These are phyloP conservation scores for Pseudogymnoascus sp. DNA, from an alignment of 2,329 filamentous ascomycete genomes.

Conservation along the genomic window DNA sequence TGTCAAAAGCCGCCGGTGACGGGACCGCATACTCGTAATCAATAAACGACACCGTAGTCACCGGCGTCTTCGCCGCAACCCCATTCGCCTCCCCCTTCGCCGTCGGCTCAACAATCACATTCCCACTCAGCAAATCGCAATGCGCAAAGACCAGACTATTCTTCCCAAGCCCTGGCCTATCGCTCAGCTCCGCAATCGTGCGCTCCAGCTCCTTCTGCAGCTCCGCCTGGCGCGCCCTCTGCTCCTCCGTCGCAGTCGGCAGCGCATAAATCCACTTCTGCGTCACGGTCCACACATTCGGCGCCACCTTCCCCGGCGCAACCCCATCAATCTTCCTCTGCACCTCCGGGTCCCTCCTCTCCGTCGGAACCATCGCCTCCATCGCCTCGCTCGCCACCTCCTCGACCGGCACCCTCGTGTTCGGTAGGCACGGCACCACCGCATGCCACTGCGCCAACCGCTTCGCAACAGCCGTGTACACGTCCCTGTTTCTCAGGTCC, in stretches of 20 bases:
- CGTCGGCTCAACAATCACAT: slow-evolving; percentile 73
- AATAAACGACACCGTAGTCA: slow-evolving; percentile 69
- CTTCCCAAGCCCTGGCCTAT: slow-evolving; percentile 66
- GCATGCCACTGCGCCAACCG: slow-evolving; percentile 92
- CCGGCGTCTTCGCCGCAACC: slow-evolving; percentile 27
- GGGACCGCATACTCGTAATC: slow-evolving; percentile 98
- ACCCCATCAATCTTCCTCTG: slow-evolving; percentile 40
- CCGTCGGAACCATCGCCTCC: slow-evolving; percentile 21
- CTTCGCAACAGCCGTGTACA: slow-evolving; percentile 77
- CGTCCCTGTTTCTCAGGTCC: slow-evolving; percentile 65
- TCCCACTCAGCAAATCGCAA: slow-evolving; percentile 91
- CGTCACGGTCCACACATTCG: slow-evolving; percentile 90
- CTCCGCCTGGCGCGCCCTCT: slow-evolving; percentile 56
- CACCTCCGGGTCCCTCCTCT: slow-evolving; percentile 28
- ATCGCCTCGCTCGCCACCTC: slow-evolving; percentile 26
- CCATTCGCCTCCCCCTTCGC: slow-evolving; percentile 25
- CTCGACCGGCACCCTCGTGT: slow-evolving; percentile 20
- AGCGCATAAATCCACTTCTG: slow-evolving; percentile 91
- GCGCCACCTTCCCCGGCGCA: slow-evolving; percentile 61
- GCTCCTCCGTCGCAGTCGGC: slow-evolving; percentile 60
- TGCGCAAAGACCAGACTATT: slow-evolving; percentile 84
- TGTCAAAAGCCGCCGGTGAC: slow-evolving; percentile 88
- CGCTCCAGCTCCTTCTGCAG: slow-evolving; percentile 69
- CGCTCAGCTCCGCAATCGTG: slow-evolving; percentile 62
- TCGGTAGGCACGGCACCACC: slow-evolving; percentile 48